phyloP scores from a whole-genome alignment of 1,284 basidiomycete species.

The Anthracocystis walkeri region DNA sequence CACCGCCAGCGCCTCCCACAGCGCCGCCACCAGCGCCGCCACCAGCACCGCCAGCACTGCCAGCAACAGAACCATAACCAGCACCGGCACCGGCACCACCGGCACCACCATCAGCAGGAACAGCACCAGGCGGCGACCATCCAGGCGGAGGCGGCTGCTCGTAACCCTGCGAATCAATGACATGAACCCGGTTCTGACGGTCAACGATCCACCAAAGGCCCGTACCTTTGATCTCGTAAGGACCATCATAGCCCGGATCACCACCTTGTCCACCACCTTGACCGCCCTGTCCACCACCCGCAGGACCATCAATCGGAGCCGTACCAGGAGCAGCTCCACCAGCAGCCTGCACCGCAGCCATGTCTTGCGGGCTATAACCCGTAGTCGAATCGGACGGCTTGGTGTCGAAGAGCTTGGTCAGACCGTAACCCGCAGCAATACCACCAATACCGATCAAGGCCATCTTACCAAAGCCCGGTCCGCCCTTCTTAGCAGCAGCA shows the following conservation, averaged over 20 bases:
- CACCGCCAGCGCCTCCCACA: not conserved
- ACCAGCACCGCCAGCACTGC: not conserved
- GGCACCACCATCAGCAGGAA: not conserved
- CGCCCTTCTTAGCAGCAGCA: conserved; percentile 10
- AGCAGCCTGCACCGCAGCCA: conserved; percentile 28
- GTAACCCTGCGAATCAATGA: not conserved
- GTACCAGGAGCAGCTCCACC: conserved; percentile 19
- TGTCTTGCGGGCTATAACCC: conserved; percentile 18
- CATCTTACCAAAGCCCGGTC: conserved; percentile 4
- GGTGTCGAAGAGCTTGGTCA: conserved; percentile 34
- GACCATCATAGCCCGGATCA: not conserved
- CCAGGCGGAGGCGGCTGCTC: conserved; percentile 1
- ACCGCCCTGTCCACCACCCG: not conserved
- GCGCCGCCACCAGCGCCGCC: not conserved
- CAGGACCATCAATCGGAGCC: conserved; percentile 16
- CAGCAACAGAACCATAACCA: not conserved
- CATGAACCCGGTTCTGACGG: not conserved
- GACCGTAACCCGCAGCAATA: conserved; percentile 4
- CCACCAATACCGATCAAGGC: conserved; percentile 3
- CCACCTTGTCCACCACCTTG: not conserved
- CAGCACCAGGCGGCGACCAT: conserved; percentile 3
- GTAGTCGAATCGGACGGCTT: conserved; percentile 35
- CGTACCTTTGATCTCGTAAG: not conserved
- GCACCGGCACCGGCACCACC: not conserved
- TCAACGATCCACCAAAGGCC: not conserved